Conservation (phyloP, 2,329 filamentous ascomycete genomes). For the Paracamarosporium sp. region DNA sequence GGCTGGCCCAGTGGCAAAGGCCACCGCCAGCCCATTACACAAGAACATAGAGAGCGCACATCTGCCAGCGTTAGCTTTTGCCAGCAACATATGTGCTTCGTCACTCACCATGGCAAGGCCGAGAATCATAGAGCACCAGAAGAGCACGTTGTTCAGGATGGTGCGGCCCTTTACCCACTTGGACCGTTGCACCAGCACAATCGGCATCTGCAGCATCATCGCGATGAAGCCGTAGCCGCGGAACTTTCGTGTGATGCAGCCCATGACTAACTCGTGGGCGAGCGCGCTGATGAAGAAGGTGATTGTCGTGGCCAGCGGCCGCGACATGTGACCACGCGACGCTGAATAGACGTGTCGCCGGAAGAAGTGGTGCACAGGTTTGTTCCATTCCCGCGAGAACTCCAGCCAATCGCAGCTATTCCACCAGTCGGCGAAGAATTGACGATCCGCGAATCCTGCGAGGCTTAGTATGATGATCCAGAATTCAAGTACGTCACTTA, state of each 20-base stretch:
- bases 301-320: slow-evolving; percentile 79
- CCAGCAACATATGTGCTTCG: neutral
- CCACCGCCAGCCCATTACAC: slow-evolving; percentile 26
- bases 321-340: slow-evolving; percentile 76
- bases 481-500: slow-evolving; percentile 29
- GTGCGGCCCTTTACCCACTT: slow-evolving; percentile 75
- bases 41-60: slow-evolving; percentile 50
- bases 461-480: slow-evolving; percentile 3
- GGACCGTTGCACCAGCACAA: slow-evolving; percentile 88
- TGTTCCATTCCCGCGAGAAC: slow-evolving; percentile 94
- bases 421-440: slow-evolving; percentile 86
- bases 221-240: slow-evolving; percentile 91
- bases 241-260: slow-evolving; percentile 96
- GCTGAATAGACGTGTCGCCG: slow-evolving; percentile 92
- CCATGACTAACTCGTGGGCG: slow-evolving; percentile 95
- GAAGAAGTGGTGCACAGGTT: slow-evolving; percentile 96
- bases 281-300: slow-evolving; percentile 91
- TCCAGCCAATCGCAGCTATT: slow-evolving; percentile 88
- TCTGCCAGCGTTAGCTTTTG: slow-evolving; percentile 30
- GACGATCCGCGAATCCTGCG: slow-evolving; percentile 82
- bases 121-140: slow-evolving; percentile 91
- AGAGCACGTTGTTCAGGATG: slow-evolving; percentile 77
- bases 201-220: slow-evolving; percentile 96
- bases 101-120: slow-evolving; percentile 77
- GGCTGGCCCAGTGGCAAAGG: neutral